Base-by-base conservation (phyloP, 352 stramenopile genomes). In the Phytophthora pini region DNA sequence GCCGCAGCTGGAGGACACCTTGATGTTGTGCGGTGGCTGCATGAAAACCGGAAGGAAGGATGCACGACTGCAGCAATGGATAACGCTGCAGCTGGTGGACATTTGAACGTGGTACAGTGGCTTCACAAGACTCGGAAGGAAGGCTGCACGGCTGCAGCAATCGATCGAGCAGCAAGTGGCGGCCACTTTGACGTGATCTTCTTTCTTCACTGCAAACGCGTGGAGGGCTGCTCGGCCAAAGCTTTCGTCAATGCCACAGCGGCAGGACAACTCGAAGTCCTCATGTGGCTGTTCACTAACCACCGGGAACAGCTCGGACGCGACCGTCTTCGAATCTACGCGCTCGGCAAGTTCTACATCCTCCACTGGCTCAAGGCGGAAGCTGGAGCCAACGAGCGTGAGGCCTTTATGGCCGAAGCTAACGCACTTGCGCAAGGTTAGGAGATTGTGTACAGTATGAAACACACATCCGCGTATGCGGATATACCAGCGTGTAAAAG, bases 171-270 rank as follows among this genome's bases (percentile, higher is more conserved):
- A 7, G 52, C 58, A 39, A 51, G 58, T 36, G 47, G 53, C 4
- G 65, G 65, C 5, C 65, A 65, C 49, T 64, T 72, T 31, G 51
- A 69, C 27, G 46, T 68, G 0, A 8, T 65, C 13, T 61, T 63
- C 41, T 76, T 72, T 38, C 63, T 80, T 26, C 62, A 62, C 9
- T 52, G 40, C 13, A 36, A 65, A 46, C 68, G 62, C 4, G 22
- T 44, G 12, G 64, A 66, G 20, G 54, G 53, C 8, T 69, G 56
- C n/a, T 68, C 56, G 8, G 43, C 34, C 0, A 60, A 68, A 15
- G 71, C 71, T 26, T 76, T 79, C 47, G 62, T 76, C 13, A 71
- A 76, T 24, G 72, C 62, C 3, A 77, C 75, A 20, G 43, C 39
- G 9, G 48, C 65, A 36, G 70, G 70, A 27, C 55, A 74, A 26